phyloP scores from a whole-genome alignment of 148 eudicot genomes.

The Talinum fruticosum region DNA sequence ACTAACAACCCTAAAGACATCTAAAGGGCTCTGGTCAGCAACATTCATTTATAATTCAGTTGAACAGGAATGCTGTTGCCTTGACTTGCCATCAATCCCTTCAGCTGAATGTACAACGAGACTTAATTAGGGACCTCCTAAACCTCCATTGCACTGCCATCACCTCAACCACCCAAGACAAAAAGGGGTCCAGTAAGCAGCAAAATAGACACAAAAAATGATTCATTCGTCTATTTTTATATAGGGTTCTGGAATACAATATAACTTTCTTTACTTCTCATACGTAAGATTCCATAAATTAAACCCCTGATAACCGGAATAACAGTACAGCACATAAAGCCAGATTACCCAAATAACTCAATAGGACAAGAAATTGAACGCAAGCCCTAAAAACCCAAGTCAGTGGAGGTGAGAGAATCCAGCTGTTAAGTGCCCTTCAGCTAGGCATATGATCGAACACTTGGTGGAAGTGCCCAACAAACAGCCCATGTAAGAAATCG shows the following conservation, averaged over 20 bases:
- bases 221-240: neutral
- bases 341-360: too few species aligned
- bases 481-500: neutral
- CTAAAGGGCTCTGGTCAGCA: neutral
- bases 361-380: too few species aligned
- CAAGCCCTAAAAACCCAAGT: too few species aligned
- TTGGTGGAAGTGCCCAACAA: slow-evolving; percentile 5
- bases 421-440: neutral
- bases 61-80: neutral
- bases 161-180: neutral
- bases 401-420: too few species aligned
- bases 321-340: too few species aligned
- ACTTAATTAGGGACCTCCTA: neutral
- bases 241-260: neutral
- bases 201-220: neutral
- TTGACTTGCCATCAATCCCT: neutral
- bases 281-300: neutral
- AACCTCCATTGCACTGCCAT: neutral
- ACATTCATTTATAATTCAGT: neutral
- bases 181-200: neutral
- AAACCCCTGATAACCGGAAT: too few species aligned
- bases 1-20: neutral
- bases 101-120: neutral
- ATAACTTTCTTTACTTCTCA: neutral
- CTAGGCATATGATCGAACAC: slow-evolving; percentile 19